phyloP scores from a whole-genome alignment of 1,139 yeast species.

The Suhomyces guaymorum region DNA sequence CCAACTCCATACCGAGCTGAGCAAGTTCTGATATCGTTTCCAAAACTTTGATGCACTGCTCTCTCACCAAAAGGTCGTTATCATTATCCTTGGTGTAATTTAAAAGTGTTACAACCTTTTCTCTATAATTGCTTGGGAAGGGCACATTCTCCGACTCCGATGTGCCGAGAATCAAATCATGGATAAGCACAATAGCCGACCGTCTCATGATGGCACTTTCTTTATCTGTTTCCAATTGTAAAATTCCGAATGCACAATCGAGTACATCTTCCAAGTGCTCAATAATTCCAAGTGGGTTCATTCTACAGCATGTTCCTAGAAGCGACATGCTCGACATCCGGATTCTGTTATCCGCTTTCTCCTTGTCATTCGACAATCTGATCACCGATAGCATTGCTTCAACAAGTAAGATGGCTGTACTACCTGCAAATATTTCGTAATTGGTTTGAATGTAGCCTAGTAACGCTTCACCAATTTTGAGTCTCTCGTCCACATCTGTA shows the following conservation, averaged over 20 bases:
- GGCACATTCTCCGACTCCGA: conserved; percentile 44
- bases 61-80: conserved; percentile 57
- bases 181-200: conserved; percentile 68
- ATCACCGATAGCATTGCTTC: conserved; percentile 41
- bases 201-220: conserved; percentile 65
- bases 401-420: conserved; percentile 28
- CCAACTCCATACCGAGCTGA: conserved; percentile 14
- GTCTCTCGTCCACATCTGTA: conserved; percentile 57
- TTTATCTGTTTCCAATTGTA: conserved; percentile 53
- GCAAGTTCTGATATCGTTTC: conserved; percentile 43
- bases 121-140: conserved; percentile 51
- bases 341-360: conserved; percentile 53
- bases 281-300: conserved; percentile 56
- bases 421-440: conserved; percentile 51
- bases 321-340: conserved; percentile 88
- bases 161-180: conserved; percentile 58
- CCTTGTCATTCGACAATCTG: conserved; percentile 30
- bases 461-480: conserved; percentile 81
- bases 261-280: conserved; percentile 54
- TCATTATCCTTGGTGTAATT: conserved; percentile 51
- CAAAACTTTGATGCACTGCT: conserved; percentile 53
- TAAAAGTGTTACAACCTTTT: conserved; percentile 41
- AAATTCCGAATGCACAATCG: conserved; percentile 75
- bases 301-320: conserved; percentile 65
- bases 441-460: conserved; percentile 55